Percentiles rank a stretch among this genome's conserved stretches.
These are phyloP conservation scores for Oropetium thomaeum DNA, from an alignment of 176 grass and related monocot genomes.

Conservation along the genomic window DNA sequence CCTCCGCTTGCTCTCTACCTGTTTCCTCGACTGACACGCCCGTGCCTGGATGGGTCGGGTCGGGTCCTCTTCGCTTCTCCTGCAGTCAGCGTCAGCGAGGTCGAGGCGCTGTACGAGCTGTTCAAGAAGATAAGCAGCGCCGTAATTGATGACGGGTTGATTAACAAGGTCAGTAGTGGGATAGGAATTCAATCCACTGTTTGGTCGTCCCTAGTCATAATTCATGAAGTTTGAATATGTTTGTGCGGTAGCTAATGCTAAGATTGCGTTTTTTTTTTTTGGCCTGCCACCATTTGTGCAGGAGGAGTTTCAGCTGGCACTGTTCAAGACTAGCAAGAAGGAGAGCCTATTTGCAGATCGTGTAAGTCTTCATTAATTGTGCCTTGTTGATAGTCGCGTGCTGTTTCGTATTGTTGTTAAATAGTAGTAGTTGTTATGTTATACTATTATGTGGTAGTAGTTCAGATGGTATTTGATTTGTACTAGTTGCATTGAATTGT, in stretches of 20 bases:
- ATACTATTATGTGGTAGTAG: too few relatives aligned
- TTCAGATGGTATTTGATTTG: background rate
- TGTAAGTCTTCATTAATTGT: conserved; percentile 36
- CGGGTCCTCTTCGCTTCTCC: background rate
- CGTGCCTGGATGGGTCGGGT: background rate
- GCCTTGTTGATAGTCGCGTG: background rate
- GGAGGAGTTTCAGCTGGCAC: conserved; percentile 92
- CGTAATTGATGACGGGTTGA: conserved; percentile 77
- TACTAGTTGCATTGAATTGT: background rate
- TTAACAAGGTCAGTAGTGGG: conserved; percentile 63
- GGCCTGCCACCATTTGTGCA: conserved; percentile 30
- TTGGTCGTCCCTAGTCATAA: background rate
- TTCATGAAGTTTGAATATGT: background rate
- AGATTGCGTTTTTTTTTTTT: conserved; percentile 11
- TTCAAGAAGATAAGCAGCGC: conserved; percentile 93
- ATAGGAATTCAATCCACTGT: background rate
- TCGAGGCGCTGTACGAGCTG: conserved; percentile 77
- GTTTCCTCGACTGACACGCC: background rate
- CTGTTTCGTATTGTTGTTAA: background rate
- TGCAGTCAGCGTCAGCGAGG: conserved; percentile 85
- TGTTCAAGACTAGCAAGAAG: conserved; percentile 97
- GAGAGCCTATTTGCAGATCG: conserved; percentile 94
- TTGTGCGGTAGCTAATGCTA: background rate
- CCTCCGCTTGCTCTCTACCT: too few relatives aligned
- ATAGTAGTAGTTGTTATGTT: background rate